Percentiles rank a stretch among this genome's conserved stretches.
Conservation (phyloP, 768 basidiomycete genomes). For the Rhodotorula graminis region DNA sequence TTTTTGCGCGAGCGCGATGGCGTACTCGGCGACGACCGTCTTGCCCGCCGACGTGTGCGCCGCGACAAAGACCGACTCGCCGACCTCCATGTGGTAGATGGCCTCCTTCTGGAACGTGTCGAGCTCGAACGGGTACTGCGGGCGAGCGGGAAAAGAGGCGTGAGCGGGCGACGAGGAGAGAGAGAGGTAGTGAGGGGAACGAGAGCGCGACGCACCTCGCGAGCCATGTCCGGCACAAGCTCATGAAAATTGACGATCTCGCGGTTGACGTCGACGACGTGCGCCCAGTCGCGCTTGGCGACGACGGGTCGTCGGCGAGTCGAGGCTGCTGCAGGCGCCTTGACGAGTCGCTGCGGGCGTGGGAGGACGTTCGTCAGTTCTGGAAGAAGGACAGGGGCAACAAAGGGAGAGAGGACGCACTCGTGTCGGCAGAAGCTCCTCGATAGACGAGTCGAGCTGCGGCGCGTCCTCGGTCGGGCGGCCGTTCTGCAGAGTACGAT, state of each 20-base stretch:
- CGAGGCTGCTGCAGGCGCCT: conserved; percentile 25
- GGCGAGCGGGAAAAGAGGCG: not conserved
- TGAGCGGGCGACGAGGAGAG: not conserved
- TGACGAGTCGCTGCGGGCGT: conserved; percentile 33
- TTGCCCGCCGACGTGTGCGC: conserved; percentile 99
- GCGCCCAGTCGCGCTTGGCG: conserved; percentile 93
- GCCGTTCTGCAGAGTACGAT: not conserved
- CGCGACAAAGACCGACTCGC: conserved; percentile 98
- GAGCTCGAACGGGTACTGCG: conserved; percentile 93
- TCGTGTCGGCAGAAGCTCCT: conserved; percentile 64
- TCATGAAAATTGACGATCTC: conserved; percentile 82
- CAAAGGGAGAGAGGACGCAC: conserved; percentile 41
- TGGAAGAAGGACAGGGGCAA: not conserved
- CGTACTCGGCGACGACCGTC: conserved; percentile 98
- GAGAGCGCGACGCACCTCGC: conserved; percentile 57
- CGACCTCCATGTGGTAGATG: conserved; percentile 93
- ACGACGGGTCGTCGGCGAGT: conserved; percentile 48
- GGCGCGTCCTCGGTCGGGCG: conserved; percentile 37
- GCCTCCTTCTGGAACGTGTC: conserved; percentile 99
- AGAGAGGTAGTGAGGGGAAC: not conserved
- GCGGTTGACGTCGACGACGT: conserved; percentile 87
- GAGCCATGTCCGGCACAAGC: conserved; percentile 94
- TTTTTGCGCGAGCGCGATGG: conserved; percentile 90
- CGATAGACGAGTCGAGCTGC: conserved; percentile 58
- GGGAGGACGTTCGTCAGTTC: conserved; percentile 49